These are phyloP conservation scores for Amanita pseudoporphyria DNA, from an alignment of 768 basidiomycete species.

Conservation along the genomic window DNA sequence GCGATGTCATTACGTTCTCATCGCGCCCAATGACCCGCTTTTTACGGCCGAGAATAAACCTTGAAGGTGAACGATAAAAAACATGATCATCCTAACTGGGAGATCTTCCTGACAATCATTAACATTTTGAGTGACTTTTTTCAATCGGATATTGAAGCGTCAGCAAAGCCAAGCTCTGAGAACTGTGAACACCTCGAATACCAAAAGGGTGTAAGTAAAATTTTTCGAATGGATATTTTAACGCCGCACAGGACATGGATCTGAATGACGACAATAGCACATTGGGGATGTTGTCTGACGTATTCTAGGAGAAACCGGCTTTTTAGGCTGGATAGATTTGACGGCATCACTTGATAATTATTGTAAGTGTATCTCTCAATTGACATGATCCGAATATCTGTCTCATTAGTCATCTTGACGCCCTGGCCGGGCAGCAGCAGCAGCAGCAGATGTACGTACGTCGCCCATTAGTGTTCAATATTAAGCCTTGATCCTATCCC, in stretches of 20 bases:
- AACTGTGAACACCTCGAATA: slow-evolving; percentile 67
- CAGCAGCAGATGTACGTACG: slow-evolving; percentile 52
- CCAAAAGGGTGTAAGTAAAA: slow-evolving; percentile 45
- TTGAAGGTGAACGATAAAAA: slow-evolving; percentile 54
- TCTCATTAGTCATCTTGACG: slow-evolving; percentile 48
- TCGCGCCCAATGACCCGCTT: slow-evolving; percentile 86
- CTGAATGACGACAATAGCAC: slow-evolving; percentile 68
- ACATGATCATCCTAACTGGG: slow-evolving; percentile 66
- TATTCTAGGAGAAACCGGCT: slow-evolving; percentile 52
- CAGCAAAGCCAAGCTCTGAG: slow-evolving; percentile 83
- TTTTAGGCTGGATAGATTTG: slow-evolving; percentile 64
- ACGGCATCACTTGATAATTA: slow-evolving; percentile 68
- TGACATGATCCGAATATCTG: background rate
- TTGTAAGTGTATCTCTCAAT: slow-evolving; percentile 32
- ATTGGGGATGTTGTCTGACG: slow-evolving; percentile 56
- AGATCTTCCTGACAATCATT: slow-evolving; percentile 65
- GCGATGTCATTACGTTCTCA: slow-evolving; percentile 74
- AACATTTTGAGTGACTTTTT: slow-evolving; percentile 61
- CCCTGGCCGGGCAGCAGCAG: slow-evolving; percentile 39
- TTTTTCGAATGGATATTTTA: slow-evolving; percentile 1
- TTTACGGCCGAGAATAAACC: slow-evolving; percentile 66
- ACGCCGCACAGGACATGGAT: slow-evolving; percentile 61
- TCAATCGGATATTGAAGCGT: slow-evolving; percentile 88
- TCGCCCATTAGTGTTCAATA: background rate
- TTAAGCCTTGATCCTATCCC: slow-evolving; percentile 38